Evolutionary conservation across 306 rosid genomes (phyloP).

Genomic region (Senna siamea): DNA sequence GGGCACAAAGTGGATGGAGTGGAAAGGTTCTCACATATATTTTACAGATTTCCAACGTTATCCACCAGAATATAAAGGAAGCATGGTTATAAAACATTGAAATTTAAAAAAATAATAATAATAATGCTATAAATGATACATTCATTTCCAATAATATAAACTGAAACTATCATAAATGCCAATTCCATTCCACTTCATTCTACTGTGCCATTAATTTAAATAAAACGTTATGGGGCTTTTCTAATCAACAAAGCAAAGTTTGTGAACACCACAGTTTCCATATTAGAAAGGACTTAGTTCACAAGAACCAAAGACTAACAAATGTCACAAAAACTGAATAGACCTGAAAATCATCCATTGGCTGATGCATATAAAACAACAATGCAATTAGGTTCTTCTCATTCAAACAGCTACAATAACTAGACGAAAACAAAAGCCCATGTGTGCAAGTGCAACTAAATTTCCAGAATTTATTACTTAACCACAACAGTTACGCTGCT

Average conservation of each 20-base stretch:
- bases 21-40: slow-evolving; percentile 16
- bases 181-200: slow-evolving; percentile 32
- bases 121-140: neutral
- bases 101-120: neutral
- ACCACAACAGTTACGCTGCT: slow-evolving; percentile 2
- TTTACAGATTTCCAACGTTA: slow-evolving; percentile 13
- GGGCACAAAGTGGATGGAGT: neutral
- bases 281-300: slow-evolving; percentile 26
- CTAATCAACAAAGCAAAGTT: slow-evolving; percentile 24
- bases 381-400: neutral
- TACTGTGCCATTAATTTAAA: slow-evolving; percentile 25
- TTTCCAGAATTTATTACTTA: neutral
- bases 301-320: slow-evolving; percentile 19
- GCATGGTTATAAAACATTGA: neutral
- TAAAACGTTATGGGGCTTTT: slow-evolving; percentile 17
- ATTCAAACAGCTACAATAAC: slow-evolving; percentile 32
- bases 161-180: slow-evolving; percentile 18
- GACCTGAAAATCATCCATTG: slow-evolving; percentile 10
- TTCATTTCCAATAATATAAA: slow-evolving; percentile 17
- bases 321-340: slow-evolving; percentile 10
- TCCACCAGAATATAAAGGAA: slow-evolving; percentile 30
- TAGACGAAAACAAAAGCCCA: slow-evolving; percentile 7
- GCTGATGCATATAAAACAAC: slow-evolving; percentile 30
- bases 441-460: slow-evolving; percentile 33
- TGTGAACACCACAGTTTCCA: slow-evolving; percentile 5